Evolutionary conservation across 1,139 yeast species (phyloP).

Genomic region (Saccharomyces hybrid): DNA sequence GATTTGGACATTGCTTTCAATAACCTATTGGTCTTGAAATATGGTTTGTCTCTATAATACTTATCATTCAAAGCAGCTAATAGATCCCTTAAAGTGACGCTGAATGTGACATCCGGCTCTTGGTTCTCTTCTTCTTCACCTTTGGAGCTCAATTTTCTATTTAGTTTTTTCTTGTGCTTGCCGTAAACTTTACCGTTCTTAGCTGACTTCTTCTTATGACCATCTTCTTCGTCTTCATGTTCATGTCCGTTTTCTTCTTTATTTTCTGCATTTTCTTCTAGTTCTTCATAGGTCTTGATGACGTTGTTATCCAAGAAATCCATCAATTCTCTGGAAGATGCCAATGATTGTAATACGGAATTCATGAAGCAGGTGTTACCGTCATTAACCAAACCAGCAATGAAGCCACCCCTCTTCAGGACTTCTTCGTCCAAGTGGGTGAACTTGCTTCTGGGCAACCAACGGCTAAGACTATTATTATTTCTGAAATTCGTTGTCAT

Average conservation of each 20-base stretch:
- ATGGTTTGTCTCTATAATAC: slow-evolving; percentile 44
- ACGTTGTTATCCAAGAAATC: slow-evolving; percentile 52
- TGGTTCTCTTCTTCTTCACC: slow-evolving; percentile 24
- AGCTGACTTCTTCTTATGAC: slow-evolving; percentile 1
- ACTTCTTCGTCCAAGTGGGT: slow-evolving; percentile 20
- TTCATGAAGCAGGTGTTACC: slow-evolving; percentile 95
- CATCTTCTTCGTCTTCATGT: slow-evolving; percentile 3
- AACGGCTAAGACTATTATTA: slow-evolving; percentile 16
- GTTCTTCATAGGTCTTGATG: slow-evolving; percentile 29
- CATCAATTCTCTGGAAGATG: slow-evolving; percentile 59
- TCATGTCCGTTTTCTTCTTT: slow-evolving; percentile 10
- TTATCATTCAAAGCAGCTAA: slow-evolving; percentile 49
- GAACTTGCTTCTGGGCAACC: slow-evolving; percentile 16
- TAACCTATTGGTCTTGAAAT: slow-evolving; percentile 59
- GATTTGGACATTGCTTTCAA: slow-evolving; percentile 70
- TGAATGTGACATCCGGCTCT: slow-evolving; percentile 37
- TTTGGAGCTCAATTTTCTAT: slow-evolving; percentile 10
- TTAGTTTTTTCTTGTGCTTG: slow-evolving; percentile 15
- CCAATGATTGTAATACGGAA: slow-evolving; percentile 74
- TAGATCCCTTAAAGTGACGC: slow-evolving; percentile 44
- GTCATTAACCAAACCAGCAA: slow-evolving; percentile 82
- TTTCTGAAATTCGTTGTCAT: slow-evolving; percentile 9
- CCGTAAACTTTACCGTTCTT: slow-evolving; percentile 16
- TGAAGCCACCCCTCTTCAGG: slow-evolving; percentile 51
- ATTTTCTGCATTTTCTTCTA: slow-evolving; percentile 28